phyloP scores from a whole-genome alignment of 805 yeast genomes.

The Alloascoidea africana region DNA sequence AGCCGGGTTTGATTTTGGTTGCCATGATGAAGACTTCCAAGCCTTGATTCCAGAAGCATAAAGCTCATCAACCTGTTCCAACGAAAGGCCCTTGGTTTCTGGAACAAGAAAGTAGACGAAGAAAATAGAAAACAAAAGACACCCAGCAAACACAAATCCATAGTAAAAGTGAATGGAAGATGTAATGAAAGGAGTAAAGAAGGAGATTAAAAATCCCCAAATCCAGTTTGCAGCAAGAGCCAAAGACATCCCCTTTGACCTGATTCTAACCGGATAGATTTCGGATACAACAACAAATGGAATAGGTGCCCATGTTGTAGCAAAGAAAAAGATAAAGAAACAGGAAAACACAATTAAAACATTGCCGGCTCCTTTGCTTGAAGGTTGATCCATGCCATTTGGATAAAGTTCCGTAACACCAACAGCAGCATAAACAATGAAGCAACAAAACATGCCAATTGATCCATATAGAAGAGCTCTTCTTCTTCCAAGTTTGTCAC shows the following conservation, averaged over 20 bases:
- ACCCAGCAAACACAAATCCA: conserved; percentile 43
- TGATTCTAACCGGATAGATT: conserved; percentile 51
- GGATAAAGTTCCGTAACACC: conserved; percentile 35
- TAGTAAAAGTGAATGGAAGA: conserved; percentile 37
- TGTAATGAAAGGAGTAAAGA: conserved; percentile 43
- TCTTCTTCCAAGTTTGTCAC: conserved; percentile 42
- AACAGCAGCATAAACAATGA: conserved; percentile 43
- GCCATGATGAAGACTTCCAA: conserved; percentile 24
- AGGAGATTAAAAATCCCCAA: conserved; percentile 40
- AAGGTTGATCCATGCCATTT: conserved; percentile 20
- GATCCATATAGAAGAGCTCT: conserved; percentile 33
- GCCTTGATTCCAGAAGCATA: conserved; percentile 22
- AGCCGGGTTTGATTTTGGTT: neutral
- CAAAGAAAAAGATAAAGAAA: conserved; percentile 50
- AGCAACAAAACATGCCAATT: conserved; percentile 36
- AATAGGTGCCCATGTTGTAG: conserved; percentile 67
- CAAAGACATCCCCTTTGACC: conserved; percentile 41
- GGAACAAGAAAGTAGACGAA: conserved; percentile 35
- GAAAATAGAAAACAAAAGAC: conserved; percentile 28
- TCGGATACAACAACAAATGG: conserved; percentile 54
- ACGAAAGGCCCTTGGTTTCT: conserved; percentile 44
- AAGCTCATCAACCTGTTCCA: conserved; percentile 44
- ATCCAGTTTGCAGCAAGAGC: conserved; percentile 55
- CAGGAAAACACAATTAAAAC: conserved; percentile 54
- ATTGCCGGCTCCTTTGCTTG: conserved; percentile 34